Percentiles rank a stretch among this genome's conserved stretches.
Conservation (phyloP, 495 filamentous ascomycete genomes). For the Penicillium soppii region DNA sequence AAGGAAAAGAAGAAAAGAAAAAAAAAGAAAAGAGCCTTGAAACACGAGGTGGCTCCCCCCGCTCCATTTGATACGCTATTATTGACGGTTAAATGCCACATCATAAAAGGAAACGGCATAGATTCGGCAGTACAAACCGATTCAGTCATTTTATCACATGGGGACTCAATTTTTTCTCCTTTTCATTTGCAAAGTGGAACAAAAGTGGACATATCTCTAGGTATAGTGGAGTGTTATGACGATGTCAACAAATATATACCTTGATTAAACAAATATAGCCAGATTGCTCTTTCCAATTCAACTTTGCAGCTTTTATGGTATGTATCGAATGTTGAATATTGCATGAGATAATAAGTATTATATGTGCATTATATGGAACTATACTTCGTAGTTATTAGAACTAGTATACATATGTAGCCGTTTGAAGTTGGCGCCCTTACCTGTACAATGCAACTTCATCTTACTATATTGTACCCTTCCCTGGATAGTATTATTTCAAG, state of each 20-base stretch:
- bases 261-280: too few relatives aligned
- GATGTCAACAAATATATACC: background rate
- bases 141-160: slow-evolving; percentile 15
- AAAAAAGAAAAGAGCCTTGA: background rate
- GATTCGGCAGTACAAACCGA: slow-evolving; percentile 16
- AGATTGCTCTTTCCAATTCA: too few relatives aligned
- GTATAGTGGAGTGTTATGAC: slow-evolving; percentile 2
- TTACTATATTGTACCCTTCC: too few relatives aligned
- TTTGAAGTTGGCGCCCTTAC: background rate
- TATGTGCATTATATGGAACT: too few relatives aligned
- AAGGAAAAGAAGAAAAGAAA: background rate
- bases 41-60: slow-evolving; percentile 6
- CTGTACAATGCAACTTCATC: too few relatives aligned
- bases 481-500: too few relatives aligned
- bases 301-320: too few relatives aligned
- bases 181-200: slow-evolving; percentile 4
- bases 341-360: too few relatives aligned
- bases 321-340: too few relatives aligned
- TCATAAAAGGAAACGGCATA: slow-evolving; percentile 6
- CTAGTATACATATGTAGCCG: too few relatives aligned
- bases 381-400: too few relatives aligned
- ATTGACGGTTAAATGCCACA: slow-evolving; percentile 3
- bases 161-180: slow-evolving; percentile 7
- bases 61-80: slow-evolving; percentile 5
- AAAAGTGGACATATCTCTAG: too few relatives aligned